Evolutionary conservation across 2,329 filamentous ascomycete genomes (phyloP).

Genomic region (Alternaria angustiovoidea): DNA sequence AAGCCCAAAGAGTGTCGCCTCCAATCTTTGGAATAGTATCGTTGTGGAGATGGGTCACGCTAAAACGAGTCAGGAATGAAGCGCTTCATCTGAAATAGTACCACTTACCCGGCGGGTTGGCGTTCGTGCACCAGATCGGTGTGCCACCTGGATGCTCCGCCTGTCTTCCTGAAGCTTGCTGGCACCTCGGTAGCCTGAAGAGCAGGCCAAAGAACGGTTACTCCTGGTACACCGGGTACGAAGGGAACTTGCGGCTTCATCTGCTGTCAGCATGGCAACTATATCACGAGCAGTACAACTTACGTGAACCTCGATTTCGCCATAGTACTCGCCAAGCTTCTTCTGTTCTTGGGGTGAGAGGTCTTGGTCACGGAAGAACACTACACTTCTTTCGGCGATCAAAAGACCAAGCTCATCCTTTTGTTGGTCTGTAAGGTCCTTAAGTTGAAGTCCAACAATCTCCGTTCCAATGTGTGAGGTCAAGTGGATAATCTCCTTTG

Average conservation of each 20-base stretch:
- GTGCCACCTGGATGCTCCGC: constrained; percentile 74
- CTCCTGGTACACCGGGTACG: constrained; percentile 71
- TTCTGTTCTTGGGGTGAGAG: constrained; percentile 43
- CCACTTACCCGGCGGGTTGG: constrained; percentile 67
- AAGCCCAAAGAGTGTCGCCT: constrained; percentile 77
- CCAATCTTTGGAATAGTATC: constrained; percentile 71
- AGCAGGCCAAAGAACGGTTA: constrained; percentile 73
- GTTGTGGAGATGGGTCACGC: constrained; percentile 73
- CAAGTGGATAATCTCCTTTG: constrained; percentile 54
- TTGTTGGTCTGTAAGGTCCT: constrained; percentile 55
- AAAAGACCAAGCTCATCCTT: constrained; percentile 60
- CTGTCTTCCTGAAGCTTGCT: constrained; percentile 71
- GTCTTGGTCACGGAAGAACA: constrained; percentile 62
- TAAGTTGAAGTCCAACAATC: constrained; percentile 56
- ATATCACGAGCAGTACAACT: constrained; percentile 29
- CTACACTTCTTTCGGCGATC: constrained; percentile 54
- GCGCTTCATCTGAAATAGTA: not conserved
- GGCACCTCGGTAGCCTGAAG: constrained; percentile 68
- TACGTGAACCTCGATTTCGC: constrained; percentile 73
- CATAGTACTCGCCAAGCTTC: constrained; percentile 45
- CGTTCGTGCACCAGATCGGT: constrained; percentile 75
- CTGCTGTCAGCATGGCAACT: not conserved
- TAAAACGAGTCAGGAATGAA: constrained; percentile 9
- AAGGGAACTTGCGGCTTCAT: constrained; percentile 72
- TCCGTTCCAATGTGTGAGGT: constrained; percentile 50